Base-by-base conservation (phyloP, 495 filamentous ascomycete species). In the Aspergillus ostianus region DNA sequence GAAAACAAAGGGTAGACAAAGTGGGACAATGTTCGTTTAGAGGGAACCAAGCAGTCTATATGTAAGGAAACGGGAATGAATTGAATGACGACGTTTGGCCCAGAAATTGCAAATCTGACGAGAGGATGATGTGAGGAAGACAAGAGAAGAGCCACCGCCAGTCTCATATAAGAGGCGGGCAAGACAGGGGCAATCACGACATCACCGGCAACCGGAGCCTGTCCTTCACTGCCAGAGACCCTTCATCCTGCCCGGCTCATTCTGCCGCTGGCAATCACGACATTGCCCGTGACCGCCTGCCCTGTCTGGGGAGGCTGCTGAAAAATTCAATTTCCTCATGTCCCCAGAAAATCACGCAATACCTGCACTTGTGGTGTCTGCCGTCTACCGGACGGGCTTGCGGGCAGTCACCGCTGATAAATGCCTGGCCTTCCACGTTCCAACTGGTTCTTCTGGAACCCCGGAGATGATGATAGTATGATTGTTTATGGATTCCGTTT, bases 321-420 rank as follows among this genome's bases (percentile, higher is more conserved):
- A 69, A 66, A 69, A 69, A 63, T 63, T 66, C 45, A 55, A 66
- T 70, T 62, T 36, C 45, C 57, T 66, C 61, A 70, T 58, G 57
- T 63, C 46, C 50, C 26, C 27, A 47, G 51, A 55, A 67, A 70
- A 77, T 70, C 76, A 77, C 73, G 73, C 76, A 71, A 77, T 77
- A 68, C 54, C 59, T 75, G 74, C 76, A 23, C 60, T 13, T 44
- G 21, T 45, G 71, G 74, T 69, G 27, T 10, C 50, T 71, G 51
- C 60, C 51, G 59, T 18, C 10, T 6, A 20, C 72, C 67, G 59
- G n/a, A 72, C 30, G 23, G 23, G 23, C 23, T 26, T 26, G 23
- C 23, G 23, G 23, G 23, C 23, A 26, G 4, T 26, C 23, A 26
- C n/a, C 47, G 70, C 66, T 70, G 68, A 73, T 64, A 70, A 73